Percentiles rank a stretch among this genome's conserved stretches.
Conservation (phyloP, 306 rosid species). For the Dalbergia cultrata region DNA sequence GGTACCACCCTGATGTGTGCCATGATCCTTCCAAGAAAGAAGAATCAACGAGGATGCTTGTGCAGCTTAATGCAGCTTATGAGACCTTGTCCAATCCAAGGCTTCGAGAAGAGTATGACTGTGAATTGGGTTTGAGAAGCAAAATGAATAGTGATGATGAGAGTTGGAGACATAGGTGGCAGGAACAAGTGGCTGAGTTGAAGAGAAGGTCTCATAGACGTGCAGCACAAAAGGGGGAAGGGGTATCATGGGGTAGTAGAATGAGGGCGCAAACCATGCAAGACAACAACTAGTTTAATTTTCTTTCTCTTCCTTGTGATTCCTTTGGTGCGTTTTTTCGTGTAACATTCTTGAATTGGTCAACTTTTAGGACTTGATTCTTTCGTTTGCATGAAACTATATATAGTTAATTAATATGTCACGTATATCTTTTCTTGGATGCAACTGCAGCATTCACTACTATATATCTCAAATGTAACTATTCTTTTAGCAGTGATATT, state of each 20-base stretch:
- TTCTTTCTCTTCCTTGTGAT: not conserved
- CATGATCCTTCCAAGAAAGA: constrained; percentile 57
- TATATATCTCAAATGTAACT: too few relatives aligned
- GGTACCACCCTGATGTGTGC: constrained; percentile 72
- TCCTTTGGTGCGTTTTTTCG: not conserved
- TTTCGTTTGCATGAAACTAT: not conserved
- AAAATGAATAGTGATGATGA: not conserved
- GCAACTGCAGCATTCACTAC: too few relatives aligned
- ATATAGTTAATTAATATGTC: not conserved
- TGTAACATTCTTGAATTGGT: not conserved
- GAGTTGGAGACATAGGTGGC: constrained; percentile 53
- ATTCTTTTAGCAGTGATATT: too few relatives aligned
- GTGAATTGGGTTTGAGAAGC: constrained; percentile 44
- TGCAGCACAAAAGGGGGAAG: constrained; percentile 37
- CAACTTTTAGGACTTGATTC: not conserved
- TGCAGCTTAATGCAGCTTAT: constrained; percentile 65
- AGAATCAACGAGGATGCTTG: constrained; percentile 62
- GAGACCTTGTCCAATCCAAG: constrained; percentile 59
- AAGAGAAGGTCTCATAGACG: constrained; percentile 54
- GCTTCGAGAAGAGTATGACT: constrained; percentile 63
- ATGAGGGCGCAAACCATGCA: constrained; percentile 44
- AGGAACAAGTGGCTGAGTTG: constrained; percentile 62
- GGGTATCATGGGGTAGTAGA: constrained; percentile 57
- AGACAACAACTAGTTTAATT: not conserved
- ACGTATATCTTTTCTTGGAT: too few relatives aligned